Evolutionary conservation across 2,329 filamentous ascomycete genomes (phyloP).

Genomic region (Ophiostoma montium): DNA sequence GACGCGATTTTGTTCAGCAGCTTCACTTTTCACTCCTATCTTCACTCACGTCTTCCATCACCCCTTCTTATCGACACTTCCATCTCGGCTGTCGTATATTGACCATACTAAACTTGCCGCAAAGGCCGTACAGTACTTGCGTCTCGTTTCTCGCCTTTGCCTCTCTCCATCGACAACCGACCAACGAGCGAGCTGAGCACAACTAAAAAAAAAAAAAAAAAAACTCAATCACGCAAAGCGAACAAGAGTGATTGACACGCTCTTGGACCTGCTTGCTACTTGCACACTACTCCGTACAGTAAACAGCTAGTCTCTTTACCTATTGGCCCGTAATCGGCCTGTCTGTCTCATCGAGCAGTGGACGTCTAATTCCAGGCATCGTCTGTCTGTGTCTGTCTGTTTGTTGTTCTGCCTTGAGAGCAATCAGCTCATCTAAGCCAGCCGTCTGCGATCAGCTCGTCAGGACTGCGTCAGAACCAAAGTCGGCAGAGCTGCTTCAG

Average conservation of each 20-base stretch:
- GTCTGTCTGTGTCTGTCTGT: background rate
- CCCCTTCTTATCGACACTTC: background rate
- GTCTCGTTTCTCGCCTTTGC: background rate
- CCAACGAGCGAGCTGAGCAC: background rate
- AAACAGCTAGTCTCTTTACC: background rate
- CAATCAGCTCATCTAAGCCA: no score
- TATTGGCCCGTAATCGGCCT: background rate
- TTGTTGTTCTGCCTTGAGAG: no score
- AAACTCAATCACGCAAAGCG: background rate
- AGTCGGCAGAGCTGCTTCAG: no score
- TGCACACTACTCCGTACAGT: constrained; percentile 1
- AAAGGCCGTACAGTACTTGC: background rate
- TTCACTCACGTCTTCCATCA: background rate
- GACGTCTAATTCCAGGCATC: background rate
- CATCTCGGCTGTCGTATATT: background rate
- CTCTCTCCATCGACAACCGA: background rate
- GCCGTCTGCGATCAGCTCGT: no score
- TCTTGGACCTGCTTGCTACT: background rate
- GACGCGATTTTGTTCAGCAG: no score
- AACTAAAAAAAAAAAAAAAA: background rate
- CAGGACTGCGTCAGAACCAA: no score
- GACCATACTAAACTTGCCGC: background rate
- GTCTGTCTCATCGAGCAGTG: background rate
- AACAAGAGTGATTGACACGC: background rate
- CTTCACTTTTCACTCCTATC: background rate